Evolutionary conservation across 1,139 yeast species (phyloP).

Genomic region (Hansenula sp.): DNA sequence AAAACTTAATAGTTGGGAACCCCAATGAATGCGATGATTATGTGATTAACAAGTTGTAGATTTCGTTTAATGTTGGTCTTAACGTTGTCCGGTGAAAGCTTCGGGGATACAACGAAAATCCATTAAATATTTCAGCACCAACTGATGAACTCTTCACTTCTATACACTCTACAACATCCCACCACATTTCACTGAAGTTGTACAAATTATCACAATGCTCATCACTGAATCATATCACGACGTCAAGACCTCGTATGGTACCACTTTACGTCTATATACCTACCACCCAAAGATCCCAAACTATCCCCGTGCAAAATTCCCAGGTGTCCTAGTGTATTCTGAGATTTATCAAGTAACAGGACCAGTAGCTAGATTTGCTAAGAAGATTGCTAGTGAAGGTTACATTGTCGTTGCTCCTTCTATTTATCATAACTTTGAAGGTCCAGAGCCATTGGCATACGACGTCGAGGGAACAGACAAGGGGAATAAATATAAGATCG

Average conservation of each 20-base stretch:
- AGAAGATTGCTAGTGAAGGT: slow-evolving; percentile 77
- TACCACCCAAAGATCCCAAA: slow-evolving; percentile 69
- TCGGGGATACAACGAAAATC: too few relatives aligned
- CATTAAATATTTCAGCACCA: not conserved
- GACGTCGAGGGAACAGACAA: slow-evolving; percentile 73
- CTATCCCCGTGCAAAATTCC: slow-evolving; percentile 73
- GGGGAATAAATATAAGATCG: slow-evolving; percentile 65
- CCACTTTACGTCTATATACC: slow-evolving; percentile 62
- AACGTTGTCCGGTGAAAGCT: too few relatives aligned
- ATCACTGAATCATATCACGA: slow-evolving; percentile 66
- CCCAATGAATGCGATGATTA: too few relatives aligned
- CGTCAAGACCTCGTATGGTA: slow-evolving; percentile 61
- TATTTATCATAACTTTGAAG: slow-evolving; percentile 70
- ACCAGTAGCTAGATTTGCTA: slow-evolving; percentile 75
- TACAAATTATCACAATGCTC: slow-evolving; percentile 43
- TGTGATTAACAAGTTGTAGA: too few relatives aligned
- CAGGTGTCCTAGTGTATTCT: slow-evolving; percentile 75
- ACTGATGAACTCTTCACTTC: too few relatives aligned
- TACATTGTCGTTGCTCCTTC: slow-evolving; percentile 77
- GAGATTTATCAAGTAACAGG: slow-evolving; percentile 77
- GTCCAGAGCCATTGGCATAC: slow-evolving; percentile 62
- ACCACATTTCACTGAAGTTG: too few relatives aligned
- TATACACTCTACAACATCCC: too few relatives aligned
- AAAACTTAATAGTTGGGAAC: too few relatives aligned
- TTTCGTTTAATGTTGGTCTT: too few relatives aligned